Evolutionary conservation across 495 filamentous ascomycete genomes (phyloP).

Genomic region (Lophiotrema nucula): DNA sequence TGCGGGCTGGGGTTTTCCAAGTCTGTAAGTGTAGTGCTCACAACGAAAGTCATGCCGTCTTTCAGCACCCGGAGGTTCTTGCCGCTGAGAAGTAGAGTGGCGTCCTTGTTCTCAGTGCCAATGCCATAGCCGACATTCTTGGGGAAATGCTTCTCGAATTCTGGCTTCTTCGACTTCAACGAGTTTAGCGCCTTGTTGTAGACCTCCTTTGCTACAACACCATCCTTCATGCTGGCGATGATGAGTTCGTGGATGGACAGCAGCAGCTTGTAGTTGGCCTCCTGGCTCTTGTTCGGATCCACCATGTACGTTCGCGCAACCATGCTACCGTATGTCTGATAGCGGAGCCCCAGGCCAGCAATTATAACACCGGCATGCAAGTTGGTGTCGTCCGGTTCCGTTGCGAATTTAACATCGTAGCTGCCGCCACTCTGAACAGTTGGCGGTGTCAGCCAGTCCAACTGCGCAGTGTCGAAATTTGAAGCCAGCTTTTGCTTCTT

Average conservation of each 20-base stretch:
- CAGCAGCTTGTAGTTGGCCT: conserved; percentile 93
- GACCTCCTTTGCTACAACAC: conserved; percentile 81
- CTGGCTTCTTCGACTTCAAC: conserved; percentile 84
- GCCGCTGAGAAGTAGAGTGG: conserved; percentile 73
- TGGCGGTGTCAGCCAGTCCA: conserved; percentile 93
- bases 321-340: conserved; percentile 88
- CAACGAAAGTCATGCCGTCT: conserved; percentile 93
- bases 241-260: conserved; percentile 77
- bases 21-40: conserved; percentile 85
- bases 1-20: conserved; percentile 77
- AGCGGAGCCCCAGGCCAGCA: conserved; percentile 83
- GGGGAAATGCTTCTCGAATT: conserved; percentile 87
- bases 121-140: conserved; percentile 89
- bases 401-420: conserved; percentile 80
- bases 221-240: conserved; percentile 87
- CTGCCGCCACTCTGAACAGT: conserved; percentile 91
- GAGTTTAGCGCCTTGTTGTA: conserved; percentile 80
- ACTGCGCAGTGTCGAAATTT: conserved; percentile 84
- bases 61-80: conserved; percentile 81
- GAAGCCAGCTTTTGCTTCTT: conserved; percentile 76
- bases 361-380: conserved; percentile 94
- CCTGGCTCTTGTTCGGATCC: conserved; percentile 87
- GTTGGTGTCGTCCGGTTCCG: conserved; percentile 73
- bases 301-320: conserved; percentile 93
- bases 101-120: conserved; percentile 85